Evolutionary conservation across 2,329 filamentous ascomycete species (phyloP), one percentile per base, ranked within the genome.

Genomic region (Hypoxylon sp.): DNA sequence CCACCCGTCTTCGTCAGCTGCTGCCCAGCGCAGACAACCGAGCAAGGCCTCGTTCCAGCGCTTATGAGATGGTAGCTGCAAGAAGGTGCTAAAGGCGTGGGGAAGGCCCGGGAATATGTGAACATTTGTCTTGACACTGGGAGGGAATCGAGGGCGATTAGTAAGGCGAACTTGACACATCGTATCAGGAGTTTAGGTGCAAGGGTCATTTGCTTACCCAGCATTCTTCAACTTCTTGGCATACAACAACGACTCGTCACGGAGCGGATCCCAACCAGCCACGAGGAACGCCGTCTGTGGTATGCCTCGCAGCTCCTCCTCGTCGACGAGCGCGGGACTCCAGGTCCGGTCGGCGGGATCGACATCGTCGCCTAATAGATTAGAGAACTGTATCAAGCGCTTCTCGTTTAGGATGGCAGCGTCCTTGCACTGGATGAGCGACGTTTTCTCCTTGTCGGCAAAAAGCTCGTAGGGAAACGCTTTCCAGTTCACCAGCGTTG

Each of bases 381-480:
- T 67, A 13, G 44, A 66, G 51, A 76, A 76, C 59, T 64, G 76
- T 32, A 59, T 77, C 53, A 84, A 72, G 2, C 79, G 75, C 10
- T 72, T 75, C 31, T 78, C 70, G 0, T 83, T 80, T n/a, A 84
- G 65, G 3, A 86, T 75, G 0, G 85, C 83, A 0, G 85, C 83
- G 19, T 82, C 62, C 5, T 79, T 78, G 65, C 80, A 80, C 60
- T 83, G 78, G 31, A 75, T 72, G 32, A 77, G 78, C 3, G 81
- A 82, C 2, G 82, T 83, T 19, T 80, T 69, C 5, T 78, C 75
- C 0, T 71, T 78, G 31, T 77, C 76, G 19, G 74, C 76, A 58
- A 84, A 76, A 56, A 80, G 53, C 8, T 81, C 73, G 15, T 68
- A 74, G 1, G 75, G 76, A 48, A 73, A 75, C 24, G 68, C 72